phyloP scores from a whole-genome alignment of 2,329 filamentous ascomycete genomes.

The Xylariaceae sp. region DNA sequence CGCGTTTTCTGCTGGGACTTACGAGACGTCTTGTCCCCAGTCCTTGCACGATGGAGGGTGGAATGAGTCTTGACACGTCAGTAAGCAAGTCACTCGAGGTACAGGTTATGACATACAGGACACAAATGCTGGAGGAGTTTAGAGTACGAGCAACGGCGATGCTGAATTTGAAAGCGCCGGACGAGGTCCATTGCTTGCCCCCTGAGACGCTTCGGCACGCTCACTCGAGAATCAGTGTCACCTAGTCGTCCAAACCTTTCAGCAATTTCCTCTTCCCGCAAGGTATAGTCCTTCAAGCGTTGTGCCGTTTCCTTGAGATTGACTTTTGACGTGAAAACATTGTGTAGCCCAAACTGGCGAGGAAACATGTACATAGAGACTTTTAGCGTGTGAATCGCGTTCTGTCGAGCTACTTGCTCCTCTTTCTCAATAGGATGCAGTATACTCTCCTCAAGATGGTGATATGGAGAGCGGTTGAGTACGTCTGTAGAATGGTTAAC shows the following conservation, averaged over 20 bases:
- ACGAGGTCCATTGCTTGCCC: constrained; percentile 54
- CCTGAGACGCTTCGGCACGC: constrained; percentile 60
- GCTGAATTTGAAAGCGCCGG: constrained; percentile 59
- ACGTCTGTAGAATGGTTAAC: constrained; percentile 55
- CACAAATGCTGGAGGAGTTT: constrained; percentile 77
- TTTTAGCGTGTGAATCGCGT: constrained; percentile 52
- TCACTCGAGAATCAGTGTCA: constrained; percentile 17
- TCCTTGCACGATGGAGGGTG: too few species aligned
- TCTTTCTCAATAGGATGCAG: constrained; percentile 1
- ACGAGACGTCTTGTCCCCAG: too few species aligned
- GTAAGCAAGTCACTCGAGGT: too few species aligned
- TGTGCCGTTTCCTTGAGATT: constrained; percentile 61
- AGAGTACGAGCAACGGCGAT: constrained; percentile 71
- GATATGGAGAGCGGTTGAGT: constrained; percentile 59
- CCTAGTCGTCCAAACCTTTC: constrained; percentile 26
- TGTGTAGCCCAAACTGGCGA: constrained; percentile 80
- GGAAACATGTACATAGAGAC: constrained; percentile 93
- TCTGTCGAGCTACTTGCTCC: constrained; percentile 16
- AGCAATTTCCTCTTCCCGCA: constrained; percentile 74
- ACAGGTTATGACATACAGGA: constrained; percentile 38
- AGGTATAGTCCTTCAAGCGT: constrained; percentile 74
- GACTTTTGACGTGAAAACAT: constrained; percentile 72
- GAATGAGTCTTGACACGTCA: too few species aligned
- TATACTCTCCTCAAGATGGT: constrained; percentile 6
- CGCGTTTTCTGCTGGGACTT: too few species aligned